These are phyloP conservation scores for Phytopythium aichiense DNA, from an alignment of 352 stramenopile genomes.

Conservation along the genomic window DNA sequence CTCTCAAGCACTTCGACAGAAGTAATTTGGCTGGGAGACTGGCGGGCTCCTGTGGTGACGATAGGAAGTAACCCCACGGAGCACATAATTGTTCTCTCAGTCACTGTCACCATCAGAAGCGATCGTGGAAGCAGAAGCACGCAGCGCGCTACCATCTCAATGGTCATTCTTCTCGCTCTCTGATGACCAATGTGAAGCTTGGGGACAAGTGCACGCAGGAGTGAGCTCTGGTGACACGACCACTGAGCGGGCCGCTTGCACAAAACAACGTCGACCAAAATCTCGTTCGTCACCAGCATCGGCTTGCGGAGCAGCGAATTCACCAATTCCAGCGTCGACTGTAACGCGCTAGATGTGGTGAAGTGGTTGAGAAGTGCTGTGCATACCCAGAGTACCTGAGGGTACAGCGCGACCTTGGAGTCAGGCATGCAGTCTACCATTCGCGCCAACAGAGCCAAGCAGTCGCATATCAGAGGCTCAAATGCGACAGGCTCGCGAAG, in stretches of 20 bases:
- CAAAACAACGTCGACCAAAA: slow-evolving; percentile 42
- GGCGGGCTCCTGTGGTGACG: slow-evolving; percentile 7
- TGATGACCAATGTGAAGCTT: slow-evolving; percentile 16
- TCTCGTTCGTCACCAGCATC: slow-evolving; percentile 33
- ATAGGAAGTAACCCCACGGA: slow-evolving; percentile 33
- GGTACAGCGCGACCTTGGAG: slow-evolving; percentile 57
- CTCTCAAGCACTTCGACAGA: neutral
- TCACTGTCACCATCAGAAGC: slow-evolving; percentile 25
- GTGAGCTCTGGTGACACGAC: slow-evolving; percentile 31
- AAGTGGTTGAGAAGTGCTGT: slow-evolving; percentile 66
- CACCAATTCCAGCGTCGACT: slow-evolving; percentile 34
- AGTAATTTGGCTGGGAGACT: neutral
- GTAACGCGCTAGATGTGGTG: slow-evolving; percentile 18
- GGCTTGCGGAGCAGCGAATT: slow-evolving; percentile 38
- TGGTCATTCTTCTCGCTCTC: slow-evolving; percentile 11
- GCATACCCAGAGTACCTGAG: slow-evolving; percentile 70
- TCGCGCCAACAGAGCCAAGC: slow-evolving; percentile 29
- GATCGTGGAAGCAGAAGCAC: slow-evolving; percentile 24
- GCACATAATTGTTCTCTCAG: slow-evolving; percentile 42
- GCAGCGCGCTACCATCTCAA: slow-evolving; percentile 17
- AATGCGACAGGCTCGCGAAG: slow-evolving; percentile 10
- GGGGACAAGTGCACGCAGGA: slow-evolving; percentile 43
- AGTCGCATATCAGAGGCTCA: slow-evolving; percentile 37
- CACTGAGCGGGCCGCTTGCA: slow-evolving; percentile 50
- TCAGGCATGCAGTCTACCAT: slow-evolving; percentile 47